Evolutionary conservation across 2,329 filamentous ascomycete genomes (phyloP), one percentile per base, ranked within the genome.

Genomic region (Apiospora kogelbergensis): DNA sequence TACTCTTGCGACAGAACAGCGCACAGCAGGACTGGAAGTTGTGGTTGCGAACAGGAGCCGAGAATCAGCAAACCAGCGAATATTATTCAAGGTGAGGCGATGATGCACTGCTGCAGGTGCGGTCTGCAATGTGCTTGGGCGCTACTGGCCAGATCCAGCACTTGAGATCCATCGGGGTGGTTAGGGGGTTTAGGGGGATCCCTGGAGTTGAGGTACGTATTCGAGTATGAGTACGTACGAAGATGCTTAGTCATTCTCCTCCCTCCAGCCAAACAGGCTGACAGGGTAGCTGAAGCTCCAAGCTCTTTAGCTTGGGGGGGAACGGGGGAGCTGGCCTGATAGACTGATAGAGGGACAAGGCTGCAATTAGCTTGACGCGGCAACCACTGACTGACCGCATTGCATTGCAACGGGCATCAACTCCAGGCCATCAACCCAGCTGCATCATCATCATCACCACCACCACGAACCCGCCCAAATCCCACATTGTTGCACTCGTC

Each of bases 381-480:
- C 65, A 70, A 69, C 71, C 60, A 65, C 60, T 24, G 60, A 64
- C 60, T 63, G 30, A 63, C 33, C n/a, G 60, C 46, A 53, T 24
- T 53, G 60, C 46, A 53, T 24, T 53, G 46, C 45, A 53, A 30
- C 46, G 46, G 46, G 46, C 26, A n/a, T n/a, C n/a, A 57, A 65
- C 63, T 42, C 24, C 63, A 65, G 37, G 37, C 63, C 63, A 65
- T 65, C 63, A 65, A 65, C 13, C 63, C 37, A 65, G 63, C 63
- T 40, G 63, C 63, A 65, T 66, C 65, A 68, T 68, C 71, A 68
- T 63, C 53, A 65, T 67, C 70, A 63, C 40, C 70, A 66, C 64
- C 66, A 63, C 64, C 65, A 20, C 66, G 66, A 71, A 22, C 37
- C 46, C 26, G 53, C 53, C 53, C 37, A 37, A 37, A n/a, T 22